Conservation (phyloP, 2,329 filamentous ascomycete species). For the Falciphora oryzae region DNA sequence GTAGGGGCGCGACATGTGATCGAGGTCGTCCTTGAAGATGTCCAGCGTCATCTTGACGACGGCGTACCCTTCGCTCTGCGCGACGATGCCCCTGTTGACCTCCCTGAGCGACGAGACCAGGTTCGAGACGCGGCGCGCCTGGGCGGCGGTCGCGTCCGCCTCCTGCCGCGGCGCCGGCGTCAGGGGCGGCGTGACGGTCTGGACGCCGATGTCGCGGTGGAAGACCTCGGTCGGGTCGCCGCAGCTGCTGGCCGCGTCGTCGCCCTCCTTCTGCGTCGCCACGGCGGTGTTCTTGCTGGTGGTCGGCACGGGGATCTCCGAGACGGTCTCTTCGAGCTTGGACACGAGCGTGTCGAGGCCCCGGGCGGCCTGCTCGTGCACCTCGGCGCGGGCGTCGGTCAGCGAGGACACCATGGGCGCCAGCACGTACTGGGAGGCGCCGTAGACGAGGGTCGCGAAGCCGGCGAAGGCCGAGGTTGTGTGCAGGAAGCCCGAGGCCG, state of each 20-base stretch:
- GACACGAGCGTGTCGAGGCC: conserved; percentile 41
- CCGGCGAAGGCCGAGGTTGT: conserved; percentile 53
- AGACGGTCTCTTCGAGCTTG: conserved; percentile 52
- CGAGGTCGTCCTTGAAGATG: conserved; percentile 60
- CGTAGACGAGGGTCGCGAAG: conserved; percentile 61
- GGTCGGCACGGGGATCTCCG: conserved; percentile 39
- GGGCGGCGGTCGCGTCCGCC: conserved; percentile 17
- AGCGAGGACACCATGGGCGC: conserved; percentile 53
- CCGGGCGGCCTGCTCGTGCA: conserved; percentile 41
- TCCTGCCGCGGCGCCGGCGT: conserved; percentile 26
- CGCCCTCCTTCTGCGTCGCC: conserved; percentile 14
- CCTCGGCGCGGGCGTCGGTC: conserved; percentile 45
- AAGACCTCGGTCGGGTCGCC: conserved; percentile 72
- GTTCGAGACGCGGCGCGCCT: conserved; percentile 35
- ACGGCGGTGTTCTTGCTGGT: conserved; percentile 16
- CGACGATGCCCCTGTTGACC: conserved; percentile 36
- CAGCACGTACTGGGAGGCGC: conserved; percentile 63
- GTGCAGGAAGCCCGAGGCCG: conserved; percentile 51
- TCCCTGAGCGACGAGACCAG: conserved; percentile 37
- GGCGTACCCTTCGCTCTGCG: conserved; percentile 42
- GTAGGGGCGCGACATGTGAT: conserved; percentile 47
- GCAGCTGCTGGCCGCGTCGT: conserved; percentile 39
- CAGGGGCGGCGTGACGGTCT: conserved; percentile 53
- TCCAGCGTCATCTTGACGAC: conserved; percentile 48
- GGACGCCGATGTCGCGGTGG: conserved; percentile 73